Evolutionary conservation across 768 basidiomycete genomes (phyloP).

Genomic region (Lactarius trivialis): DNA sequence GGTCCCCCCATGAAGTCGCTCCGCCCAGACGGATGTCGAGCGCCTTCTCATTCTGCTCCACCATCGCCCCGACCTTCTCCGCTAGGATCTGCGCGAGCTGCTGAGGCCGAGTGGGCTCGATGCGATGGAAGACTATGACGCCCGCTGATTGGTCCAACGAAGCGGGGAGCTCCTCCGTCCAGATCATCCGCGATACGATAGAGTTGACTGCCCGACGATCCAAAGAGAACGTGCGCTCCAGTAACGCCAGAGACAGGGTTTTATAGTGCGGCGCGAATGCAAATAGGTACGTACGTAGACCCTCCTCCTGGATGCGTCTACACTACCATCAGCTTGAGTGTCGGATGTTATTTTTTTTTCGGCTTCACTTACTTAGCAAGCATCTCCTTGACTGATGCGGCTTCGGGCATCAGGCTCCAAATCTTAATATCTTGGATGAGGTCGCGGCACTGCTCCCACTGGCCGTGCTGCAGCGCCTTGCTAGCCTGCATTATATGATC

Average conservation of each 20-base stretch:
- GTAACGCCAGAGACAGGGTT: constrained; percentile 79
- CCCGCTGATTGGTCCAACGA: constrained; percentile 88
- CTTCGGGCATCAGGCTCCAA: constrained; percentile 95
- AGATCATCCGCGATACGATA: constrained; percentile 97
- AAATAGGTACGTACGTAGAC: constrained; percentile 93
- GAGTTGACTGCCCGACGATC: constrained; percentile 78
- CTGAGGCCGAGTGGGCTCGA: constrained; percentile 83
- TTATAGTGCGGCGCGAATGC: constrained; percentile 95
- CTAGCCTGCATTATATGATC: constrained; percentile 99
- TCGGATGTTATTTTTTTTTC: not conserved
- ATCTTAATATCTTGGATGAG: constrained; percentile 95
- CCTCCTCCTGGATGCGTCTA: constrained; percentile 98
- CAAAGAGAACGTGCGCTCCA: constrained; percentile 84
- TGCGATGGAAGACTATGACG: constrained; percentile 89
- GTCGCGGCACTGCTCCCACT: constrained; percentile 95
- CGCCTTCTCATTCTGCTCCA: constrained; percentile 89
- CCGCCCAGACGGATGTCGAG: constrained; percentile 80
- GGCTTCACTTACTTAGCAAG: constrained; percentile 63
- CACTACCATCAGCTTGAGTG: constrained; percentile 1
- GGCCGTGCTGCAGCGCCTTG: constrained; percentile 91
- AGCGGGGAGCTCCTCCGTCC: constrained; percentile 91
- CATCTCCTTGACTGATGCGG: constrained; percentile 85
- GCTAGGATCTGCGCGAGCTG: constrained; percentile 85
- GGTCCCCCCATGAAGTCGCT: constrained; percentile 54
- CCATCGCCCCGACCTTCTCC: constrained; percentile 78